Evolutionary conservation across 2,329 filamentous ascomycete species (phyloP).

Genomic region (Diaporthe velutina): DNA sequence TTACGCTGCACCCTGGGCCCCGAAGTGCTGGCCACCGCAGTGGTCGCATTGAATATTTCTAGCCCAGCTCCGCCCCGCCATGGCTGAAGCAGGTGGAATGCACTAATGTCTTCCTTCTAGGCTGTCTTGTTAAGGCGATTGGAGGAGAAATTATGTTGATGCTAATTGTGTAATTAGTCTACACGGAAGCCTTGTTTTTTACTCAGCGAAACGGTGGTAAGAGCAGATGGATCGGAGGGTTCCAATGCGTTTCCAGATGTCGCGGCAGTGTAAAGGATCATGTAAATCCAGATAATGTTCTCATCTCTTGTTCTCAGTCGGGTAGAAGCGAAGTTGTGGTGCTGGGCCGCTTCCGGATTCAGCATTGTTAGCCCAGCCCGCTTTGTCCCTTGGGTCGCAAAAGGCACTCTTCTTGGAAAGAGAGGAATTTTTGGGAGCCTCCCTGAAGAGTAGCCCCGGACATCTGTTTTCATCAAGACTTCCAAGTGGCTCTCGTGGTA

Average conservation of each 20-base stretch:
- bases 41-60: background rate
- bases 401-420: background rate
- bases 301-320: background rate
- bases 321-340: too few relatives aligned
- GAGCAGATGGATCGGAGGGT: background rate
- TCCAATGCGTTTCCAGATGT: background rate
- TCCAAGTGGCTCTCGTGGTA: background rate
- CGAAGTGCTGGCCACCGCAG: background rate
- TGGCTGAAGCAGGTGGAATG: background rate
- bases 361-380: background rate
- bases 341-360: conserved; percentile 2
- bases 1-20: background rate
- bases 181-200: background rate
- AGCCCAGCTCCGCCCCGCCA: background rate
- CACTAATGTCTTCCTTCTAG: too few relatives aligned
- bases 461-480: background rate
- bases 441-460: background rate
- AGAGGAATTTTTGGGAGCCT: too few relatives aligned
- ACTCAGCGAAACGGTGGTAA: background rate
- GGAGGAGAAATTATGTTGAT: background rate
- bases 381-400: background rate
- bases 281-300: background rate
- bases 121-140: background rate
- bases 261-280: background rate
- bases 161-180: too few relatives aligned